Evolutionary conservation across 2,329 filamentous ascomycete species (phyloP), one percentile per base, ranked within the genome.

Genomic region (Epichloe bromicola): DNA sequence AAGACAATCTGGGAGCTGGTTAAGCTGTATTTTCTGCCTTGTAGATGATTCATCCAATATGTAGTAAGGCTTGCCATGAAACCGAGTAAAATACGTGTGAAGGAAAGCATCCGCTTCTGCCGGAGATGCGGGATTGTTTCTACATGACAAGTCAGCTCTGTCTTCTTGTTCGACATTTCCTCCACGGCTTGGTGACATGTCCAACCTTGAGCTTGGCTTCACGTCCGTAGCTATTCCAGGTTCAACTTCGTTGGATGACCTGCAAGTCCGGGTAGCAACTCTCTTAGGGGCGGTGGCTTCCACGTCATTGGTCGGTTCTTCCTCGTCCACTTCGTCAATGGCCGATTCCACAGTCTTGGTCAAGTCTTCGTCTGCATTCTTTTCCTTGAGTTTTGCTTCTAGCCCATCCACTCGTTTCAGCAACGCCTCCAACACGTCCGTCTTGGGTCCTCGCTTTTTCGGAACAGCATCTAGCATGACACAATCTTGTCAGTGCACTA

Each of bases 371-470:
- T 66, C 63, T 11, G 66, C 65, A 57, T 81, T 82, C 60, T 83
- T 80, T 56, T 85, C 80, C 63, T 88, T 86, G 39, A 94, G 72
- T 55, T 83, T 81, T 61, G 86, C 87, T 65, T 94, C 88, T 48
- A 94, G 71, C 1, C 88, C 88, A 64, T 94, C 88, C 2, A 94
- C 88, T 49, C 88, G 78, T 66, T 91, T 94, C 53, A 94, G 63
- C 8, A 94, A 71, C 1, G 88, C 87, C 65, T 94, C 88, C 34
- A 94, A 72, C 4, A 94, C 86, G 64, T 95, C 88, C 30, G 88
- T 94, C 68, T 95, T 95, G 3, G 88, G 88, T 0, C 88, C 88
- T 64, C 88, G 77, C 66, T 94, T 94, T 70, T 94, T 94, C 0
- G 88, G 88, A 17, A 93, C 80, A 26, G 88, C 88, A 71, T 95